phyloP scores from a whole-genome alignment of 169 alveolate genomes.

The Blepharisma undulans region DNA sequence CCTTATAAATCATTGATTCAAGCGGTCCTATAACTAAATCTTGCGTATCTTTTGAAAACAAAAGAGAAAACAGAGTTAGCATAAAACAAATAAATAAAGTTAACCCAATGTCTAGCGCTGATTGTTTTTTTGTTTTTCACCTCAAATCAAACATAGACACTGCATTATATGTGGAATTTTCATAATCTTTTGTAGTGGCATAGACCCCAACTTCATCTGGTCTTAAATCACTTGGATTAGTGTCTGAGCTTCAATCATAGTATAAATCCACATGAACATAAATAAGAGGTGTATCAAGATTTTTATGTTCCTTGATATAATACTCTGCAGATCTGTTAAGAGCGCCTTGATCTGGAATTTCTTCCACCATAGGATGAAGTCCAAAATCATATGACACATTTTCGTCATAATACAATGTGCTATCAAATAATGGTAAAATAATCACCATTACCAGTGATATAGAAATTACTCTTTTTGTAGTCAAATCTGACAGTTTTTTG shows the following conservation, averaged over 20 bases:
- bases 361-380: conserved; percentile 39
- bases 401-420: conserved; percentile 57
- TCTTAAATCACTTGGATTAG: conserved; percentile 40
- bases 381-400: conserved; percentile 66
- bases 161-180: background rate
- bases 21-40: conserved; percentile 87
- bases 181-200: background rate
- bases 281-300: conserved; percentile 66
- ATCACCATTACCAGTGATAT: conserved; percentile 76
- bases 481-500: conserved; percentile 79
- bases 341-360: conserved; percentile 33
- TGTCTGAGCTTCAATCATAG: background rate
- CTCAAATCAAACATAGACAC: conserved; percentile 43
- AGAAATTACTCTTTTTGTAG: conserved; percentile 84
- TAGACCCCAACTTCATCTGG: conserved; percentile 46
- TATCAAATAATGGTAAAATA: conserved; percentile 69
- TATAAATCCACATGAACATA: conserved; percentile 45
- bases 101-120: conserved; percentile 43
- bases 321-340: conserved; percentile 52
- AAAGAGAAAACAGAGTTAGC: conserved; percentile 65
- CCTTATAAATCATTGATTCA: conserved; percentile 87
- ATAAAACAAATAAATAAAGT: conserved; percentile 64
- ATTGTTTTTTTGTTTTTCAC: background rate
- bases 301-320: conserved; percentile 58
- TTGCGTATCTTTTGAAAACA: conserved; percentile 77